Evolutionary conservation across 441 rosid genomes (phyloP).

Genomic region (Aleurites moluccanus): DNA sequence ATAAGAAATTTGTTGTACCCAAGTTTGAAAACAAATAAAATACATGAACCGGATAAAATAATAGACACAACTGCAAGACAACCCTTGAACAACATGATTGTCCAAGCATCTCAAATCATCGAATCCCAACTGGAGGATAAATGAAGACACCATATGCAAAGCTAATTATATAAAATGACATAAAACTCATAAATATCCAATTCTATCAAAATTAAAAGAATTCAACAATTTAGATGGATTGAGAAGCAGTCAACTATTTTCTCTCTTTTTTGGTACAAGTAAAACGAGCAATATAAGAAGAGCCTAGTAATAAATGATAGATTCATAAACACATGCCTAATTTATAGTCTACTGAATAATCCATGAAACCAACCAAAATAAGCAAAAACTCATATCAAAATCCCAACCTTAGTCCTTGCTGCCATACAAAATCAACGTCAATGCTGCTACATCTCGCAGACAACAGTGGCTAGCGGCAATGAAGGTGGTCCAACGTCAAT

Average conservation of each 20-base stretch:
- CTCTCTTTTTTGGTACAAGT: not conserved
- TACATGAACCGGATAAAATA: not conserved
- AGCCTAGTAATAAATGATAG: not conserved
- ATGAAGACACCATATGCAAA: not conserved
- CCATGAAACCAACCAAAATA: not conserved
- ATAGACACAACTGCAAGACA: not conserved
- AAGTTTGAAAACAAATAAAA: not conserved
- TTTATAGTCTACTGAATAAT: constrained; percentile 16
- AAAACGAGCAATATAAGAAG: not conserved
- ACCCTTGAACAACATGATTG: not conserved
- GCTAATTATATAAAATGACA: not conserved
- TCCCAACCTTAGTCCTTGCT: too few species aligned
- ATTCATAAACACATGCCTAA: not conserved
- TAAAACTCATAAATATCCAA: not conserved
- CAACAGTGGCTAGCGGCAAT: too few species aligned
- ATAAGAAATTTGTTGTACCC: too few species aligned
- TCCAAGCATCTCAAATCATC: not conserved
- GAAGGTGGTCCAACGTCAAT: too few species aligned
- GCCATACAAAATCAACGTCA: too few species aligned
- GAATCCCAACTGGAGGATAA: not conserved
- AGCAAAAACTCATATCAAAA: too few species aligned
- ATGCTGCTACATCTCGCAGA: too few species aligned
- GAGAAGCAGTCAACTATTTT: constrained; percentile 1
- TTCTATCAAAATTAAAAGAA: not conserved
- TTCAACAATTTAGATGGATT: not conserved